Percentiles rank a stretch among this genome's conserved stretches.
Conservation (phyloP, 176 grass and related monocot genomes). For the Hordeum marinum region DNA sequence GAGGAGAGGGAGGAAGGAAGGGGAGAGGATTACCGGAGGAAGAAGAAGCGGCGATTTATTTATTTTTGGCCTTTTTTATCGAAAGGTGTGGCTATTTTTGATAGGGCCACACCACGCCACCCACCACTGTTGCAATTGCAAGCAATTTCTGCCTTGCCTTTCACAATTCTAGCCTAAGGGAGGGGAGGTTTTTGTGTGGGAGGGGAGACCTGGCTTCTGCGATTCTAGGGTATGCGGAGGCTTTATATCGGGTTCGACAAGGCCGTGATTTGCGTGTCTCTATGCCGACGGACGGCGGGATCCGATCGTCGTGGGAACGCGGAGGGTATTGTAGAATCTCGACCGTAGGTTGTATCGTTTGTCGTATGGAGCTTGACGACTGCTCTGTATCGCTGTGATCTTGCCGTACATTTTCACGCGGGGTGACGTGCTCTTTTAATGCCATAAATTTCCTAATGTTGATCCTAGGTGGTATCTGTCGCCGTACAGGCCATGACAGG, state of each 20-base stretch:
- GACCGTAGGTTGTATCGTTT: not conserved
- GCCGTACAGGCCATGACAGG: not conserved
- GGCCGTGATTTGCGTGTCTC: not conserved
- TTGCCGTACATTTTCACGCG: not conserved
- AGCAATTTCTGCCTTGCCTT: not conserved
- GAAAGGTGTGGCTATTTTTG: not conserved
- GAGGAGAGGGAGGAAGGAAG: not conserved
- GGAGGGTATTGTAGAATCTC: not conserved
- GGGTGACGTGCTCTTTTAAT: not conserved
- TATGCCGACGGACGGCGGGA: no score
- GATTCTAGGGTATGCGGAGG: not conserved
- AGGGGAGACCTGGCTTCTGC: not conserved
- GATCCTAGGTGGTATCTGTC: not conserved
- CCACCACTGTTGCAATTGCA: not conserved
- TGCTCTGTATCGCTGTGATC: not conserved
- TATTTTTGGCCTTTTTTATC: not conserved
- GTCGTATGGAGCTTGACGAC: not conserved
- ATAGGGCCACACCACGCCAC: not conserved
- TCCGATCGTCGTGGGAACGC: no score
- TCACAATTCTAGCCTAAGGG: not conserved
- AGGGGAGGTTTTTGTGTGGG: not conserved
- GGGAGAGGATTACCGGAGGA: not conserved
- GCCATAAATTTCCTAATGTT: not conserved
- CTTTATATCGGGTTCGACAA: not conserved
- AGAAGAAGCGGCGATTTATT: slow-evolving; percentile 2